Evolutionary conservation across 352 stramenopile species (phyloP).

Genomic region (Phytophthora parvispora): DNA sequence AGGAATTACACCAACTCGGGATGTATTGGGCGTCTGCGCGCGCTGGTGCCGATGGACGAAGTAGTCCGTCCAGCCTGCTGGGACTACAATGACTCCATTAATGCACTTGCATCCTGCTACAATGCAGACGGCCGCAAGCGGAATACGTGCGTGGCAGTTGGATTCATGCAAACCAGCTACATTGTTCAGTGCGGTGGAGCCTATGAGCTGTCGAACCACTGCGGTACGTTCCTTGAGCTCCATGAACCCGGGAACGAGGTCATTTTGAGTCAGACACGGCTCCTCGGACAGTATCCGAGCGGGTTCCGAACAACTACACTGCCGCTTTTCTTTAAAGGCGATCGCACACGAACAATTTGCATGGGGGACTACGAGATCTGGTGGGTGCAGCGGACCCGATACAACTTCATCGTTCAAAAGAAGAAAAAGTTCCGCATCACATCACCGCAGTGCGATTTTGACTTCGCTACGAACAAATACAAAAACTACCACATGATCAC

Average conservation of each 20-base stretch:
- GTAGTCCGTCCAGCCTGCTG: conserved; percentile 81
- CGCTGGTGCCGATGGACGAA: conserved; percentile 54
- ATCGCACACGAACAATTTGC: conserved; percentile 72
- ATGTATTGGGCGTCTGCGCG: conserved; percentile 60
- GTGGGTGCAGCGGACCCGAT: conserved; percentile 88
- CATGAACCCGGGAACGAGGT: conserved; percentile 69
- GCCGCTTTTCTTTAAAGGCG: conserved; percentile 76
- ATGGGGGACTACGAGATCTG: conserved; percentile 86
- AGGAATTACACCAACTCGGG: conserved; percentile 67
- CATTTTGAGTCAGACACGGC: conserved; percentile 80
- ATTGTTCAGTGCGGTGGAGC: conserved; percentile 77
- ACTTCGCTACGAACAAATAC: conserved; percentile 85
- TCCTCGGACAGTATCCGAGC: conserved; percentile 77
- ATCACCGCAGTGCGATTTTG: conserved; percentile 79
- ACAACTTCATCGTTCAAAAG: conserved; percentile 88
- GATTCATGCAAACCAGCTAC: conserved; percentile 84
- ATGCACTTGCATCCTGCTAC: conserved; percentile 70
- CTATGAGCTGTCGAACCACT: conserved; percentile 83
- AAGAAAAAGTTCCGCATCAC: conserved; percentile 79
- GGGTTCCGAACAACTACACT: conserved; percentile 83
- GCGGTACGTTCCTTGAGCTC: conserved; percentile 88
- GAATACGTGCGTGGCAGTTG: conserved; percentile 76
- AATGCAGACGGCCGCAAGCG: conserved; percentile 69
- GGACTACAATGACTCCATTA: conserved; percentile 85
- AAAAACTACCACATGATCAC: conserved; percentile 66